A percentile compares a stretch with the other conserved stretches of the same genome.
Conservation (phyloP, 352 stramenopile genomes). For the Phytophthora rubi region DNA sequence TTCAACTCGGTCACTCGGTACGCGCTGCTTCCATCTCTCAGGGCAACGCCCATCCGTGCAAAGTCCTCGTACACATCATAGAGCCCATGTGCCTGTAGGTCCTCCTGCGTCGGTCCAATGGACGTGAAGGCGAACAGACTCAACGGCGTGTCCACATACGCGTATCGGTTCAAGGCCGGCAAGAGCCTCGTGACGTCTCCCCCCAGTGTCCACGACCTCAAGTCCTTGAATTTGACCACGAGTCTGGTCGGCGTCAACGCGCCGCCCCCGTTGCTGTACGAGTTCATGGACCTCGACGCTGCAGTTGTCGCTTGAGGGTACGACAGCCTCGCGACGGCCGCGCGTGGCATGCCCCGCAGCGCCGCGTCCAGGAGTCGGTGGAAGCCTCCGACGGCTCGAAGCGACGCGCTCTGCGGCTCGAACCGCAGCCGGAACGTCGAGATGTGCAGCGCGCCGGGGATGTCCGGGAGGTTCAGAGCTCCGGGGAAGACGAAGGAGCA, state of each 20-base stretch:
- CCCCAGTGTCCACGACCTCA: slow-evolving; percentile 70
- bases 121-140: slow-evolving; percentile 74
- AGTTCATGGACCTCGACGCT: slow-evolving; percentile 37
- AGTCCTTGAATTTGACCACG: slow-evolving; percentile 84
- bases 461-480: slow-evolving; percentile 44
- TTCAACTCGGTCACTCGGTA: slow-evolving; percentile 78
- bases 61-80: slow-evolving; percentile 79
- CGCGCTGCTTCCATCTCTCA: slow-evolving; percentile 35
- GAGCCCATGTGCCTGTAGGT: slow-evolving; percentile 59
- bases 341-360: slow-evolving; percentile 65
- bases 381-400: slow-evolving; percentile 51
- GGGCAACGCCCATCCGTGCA: slow-evolving; percentile 69
- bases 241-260: slow-evolving; percentile 51
- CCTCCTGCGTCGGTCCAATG: slow-evolving; percentile 30
- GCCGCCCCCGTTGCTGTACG: slow-evolving; percentile 18
- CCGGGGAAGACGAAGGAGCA: slow-evolving; percentile 69
- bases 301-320: slow-evolving; percentile 63
- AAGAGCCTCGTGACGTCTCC: slow-evolving; percentile 73
- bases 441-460: slow-evolving; percentile 68
- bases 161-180: slow-evolving; percentile 71
- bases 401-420: slow-evolving; percentile 56
- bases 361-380: slow-evolving; percentile 70
- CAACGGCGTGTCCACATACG: slow-evolving; percentile 75
- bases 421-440: slow-evolving; percentile 79
- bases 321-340: slow-evolving; percentile 65